phyloP scores from a whole-genome alignment of 805 yeast species.

The Wickerhamomyces ciferrii region DNA sequence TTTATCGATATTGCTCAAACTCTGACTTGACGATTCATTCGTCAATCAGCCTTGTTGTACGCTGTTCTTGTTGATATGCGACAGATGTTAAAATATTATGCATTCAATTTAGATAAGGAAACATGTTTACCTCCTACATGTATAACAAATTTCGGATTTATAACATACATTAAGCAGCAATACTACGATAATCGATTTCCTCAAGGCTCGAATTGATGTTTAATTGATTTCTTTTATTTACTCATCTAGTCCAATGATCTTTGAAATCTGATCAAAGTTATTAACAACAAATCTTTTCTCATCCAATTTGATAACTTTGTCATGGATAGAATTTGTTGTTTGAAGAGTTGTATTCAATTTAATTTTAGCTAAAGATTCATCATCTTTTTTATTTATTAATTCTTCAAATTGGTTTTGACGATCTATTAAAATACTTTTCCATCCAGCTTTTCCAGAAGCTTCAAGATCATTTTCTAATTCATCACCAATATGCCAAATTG shows the following conservation, averaged over 20 bases:
- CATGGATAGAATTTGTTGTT: neutral
- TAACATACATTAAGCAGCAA: no score
- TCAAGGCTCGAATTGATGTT: no score
- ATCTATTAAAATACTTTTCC: slow-evolving; percentile 56
- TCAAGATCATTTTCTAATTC: slow-evolving; percentile 47
- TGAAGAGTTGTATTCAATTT: neutral
- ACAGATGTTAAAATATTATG: neutral
- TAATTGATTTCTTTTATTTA: no score
- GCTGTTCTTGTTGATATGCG: neutral
- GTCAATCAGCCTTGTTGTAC: no score
- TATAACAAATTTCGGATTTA: no score
- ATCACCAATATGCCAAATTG: slow-evolving; percentile 68
- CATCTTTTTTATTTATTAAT: slow-evolving; percentile 2
- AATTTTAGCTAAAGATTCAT: neutral
- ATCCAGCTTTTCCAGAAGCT: slow-evolving; percentile 50
- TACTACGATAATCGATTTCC: no score
- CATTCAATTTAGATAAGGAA: neutral
- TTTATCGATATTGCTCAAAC: no score
- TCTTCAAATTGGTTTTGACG: slow-evolving; percentile 29
- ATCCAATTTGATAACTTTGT: neutral
- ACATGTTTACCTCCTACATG: neutral
- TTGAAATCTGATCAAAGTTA: neutral
- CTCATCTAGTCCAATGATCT: neutral
- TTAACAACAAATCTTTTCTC: neutral
- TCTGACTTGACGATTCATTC: no score